A percentile compares a stretch with the other conserved stretches of the same genome.
phyloP scores from a whole-genome alignment of 1,284 basidiomycete species.

The Microbotryum violaceum region DNA sequence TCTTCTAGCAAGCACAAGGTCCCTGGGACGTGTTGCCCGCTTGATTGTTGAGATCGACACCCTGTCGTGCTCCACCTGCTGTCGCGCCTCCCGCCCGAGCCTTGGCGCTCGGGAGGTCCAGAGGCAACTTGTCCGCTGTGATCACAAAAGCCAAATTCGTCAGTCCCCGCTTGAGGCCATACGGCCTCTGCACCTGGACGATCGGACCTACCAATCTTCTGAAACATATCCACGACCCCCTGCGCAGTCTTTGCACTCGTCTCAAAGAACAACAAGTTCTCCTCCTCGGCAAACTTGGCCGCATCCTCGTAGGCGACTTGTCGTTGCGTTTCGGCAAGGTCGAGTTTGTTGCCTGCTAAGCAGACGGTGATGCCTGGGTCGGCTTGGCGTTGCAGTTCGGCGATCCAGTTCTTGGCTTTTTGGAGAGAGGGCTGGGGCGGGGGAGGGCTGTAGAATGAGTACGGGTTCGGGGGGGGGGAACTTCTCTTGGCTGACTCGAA shows the following conservation, averaged over 20 bases:
- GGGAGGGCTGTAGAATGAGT: not conserved
- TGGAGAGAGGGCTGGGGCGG: constrained; percentile 70
- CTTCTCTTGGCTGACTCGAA: not conserved
- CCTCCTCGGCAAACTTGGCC: constrained; percentile 88
- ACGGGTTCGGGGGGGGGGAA: not conserved
- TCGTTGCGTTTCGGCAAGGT: constrained; percentile 52
- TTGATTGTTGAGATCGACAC: too few species aligned
- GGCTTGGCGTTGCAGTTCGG: constrained; percentile 96
- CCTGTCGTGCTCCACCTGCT: too few species aligned
- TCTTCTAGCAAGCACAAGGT: too few species aligned
- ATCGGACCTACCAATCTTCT: constrained; percentile 69
- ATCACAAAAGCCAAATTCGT: not conserved
- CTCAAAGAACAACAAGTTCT: constrained; percentile 89
- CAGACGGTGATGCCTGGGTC: constrained; percentile 98
- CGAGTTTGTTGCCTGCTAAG: constrained; percentile 80
- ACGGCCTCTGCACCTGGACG: constrained; percentile 4
- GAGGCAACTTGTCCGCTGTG: constrained; percentile 20
- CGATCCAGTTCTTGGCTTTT: constrained; percentile 99
- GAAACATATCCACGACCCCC: constrained; percentile 92
- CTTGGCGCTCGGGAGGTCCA: constrained; percentile 10
- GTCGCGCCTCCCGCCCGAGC: too few species aligned
- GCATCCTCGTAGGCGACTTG: constrained; percentile 91
- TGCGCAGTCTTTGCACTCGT: constrained; percentile 96
- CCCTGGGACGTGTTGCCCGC: too few species aligned
- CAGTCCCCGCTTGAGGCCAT: constrained; percentile 6